Evolutionary conservation across 2,329 filamentous ascomycete genomes (phyloP), one percentile per base, ranked within the genome.

Genomic region (Trichothecium roseum): DNA sequence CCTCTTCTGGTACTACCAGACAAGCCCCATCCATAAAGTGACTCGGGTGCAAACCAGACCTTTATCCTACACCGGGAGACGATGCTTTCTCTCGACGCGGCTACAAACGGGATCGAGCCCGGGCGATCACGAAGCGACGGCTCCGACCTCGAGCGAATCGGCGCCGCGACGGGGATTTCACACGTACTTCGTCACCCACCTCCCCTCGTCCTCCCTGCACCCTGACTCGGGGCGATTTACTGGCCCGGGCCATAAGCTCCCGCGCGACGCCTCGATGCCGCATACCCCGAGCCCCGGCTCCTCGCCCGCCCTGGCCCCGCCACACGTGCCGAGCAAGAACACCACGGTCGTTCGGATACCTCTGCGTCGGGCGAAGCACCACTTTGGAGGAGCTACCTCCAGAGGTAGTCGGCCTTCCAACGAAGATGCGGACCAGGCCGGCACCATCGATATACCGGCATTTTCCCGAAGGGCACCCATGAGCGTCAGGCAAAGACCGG

Each of bases 151-250:
- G 6, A 24, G 6, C 20, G 20, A 35, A 8, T 7, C 30, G 29
- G 22, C 41, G 7, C 28, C 40, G 14, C 63, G 60, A 35, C 71
- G 74, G 32, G 57, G 60, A 42, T 96, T 96, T 58, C 87, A 95
- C 64, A 87, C 93, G 49, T 96, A 98, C 66, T 98, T 98, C 58
- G 85, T 96, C 40, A 94, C 91, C 8, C 86, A 95, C 56, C 73
- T 98, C 2, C 89, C 91, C 4, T 94, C 87, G 14, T 93, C 87
- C 12, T 95, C 88, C 4, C 71, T 94, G 30, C 84, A 95, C 48
- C 89, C 91, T 7, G 89, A 96, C 58, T 83, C 84, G 26, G 70
- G 78, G 37, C 63, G 68, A 16, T 61, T 69, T 14, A 53, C 63
- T 18, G 79, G 78, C 4, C 77, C 78, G 20, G 81, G 85, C 46